Base-by-base conservation (phyloP, 345 rosid genomes). In the Citrus sp. region DNA sequence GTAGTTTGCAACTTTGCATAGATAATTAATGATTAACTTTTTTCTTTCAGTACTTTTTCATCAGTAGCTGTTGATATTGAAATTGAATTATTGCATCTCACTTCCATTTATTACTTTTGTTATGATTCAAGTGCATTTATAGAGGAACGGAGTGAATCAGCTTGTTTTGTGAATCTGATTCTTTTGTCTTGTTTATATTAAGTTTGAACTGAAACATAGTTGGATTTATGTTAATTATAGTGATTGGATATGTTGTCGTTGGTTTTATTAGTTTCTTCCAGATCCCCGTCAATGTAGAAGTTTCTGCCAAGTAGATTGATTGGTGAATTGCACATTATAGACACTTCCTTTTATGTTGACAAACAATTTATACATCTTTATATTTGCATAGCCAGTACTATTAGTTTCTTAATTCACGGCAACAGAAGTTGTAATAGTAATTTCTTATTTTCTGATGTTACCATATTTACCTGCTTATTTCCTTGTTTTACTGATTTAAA, bases 41-140 rank as follows among this genome's bases (percentile, higher is more conserved):
- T 75, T 40, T 74, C 38, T 2, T 5, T 40, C 13, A 9, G 46
- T 62, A 66, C 35, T 74, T 49, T 28, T 19, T 40, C 13, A 40
- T 40, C 13, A 40, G 13, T 40, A 40, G 46, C 13, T 9, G 13
- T 40, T 40, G 46, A 9, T 40, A 40, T 40, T 2, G 46, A 51
- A 34, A 73, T 37, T 58, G 13, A n/a, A 73, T 59, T 59, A 73
- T 35, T 35, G 32, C 22, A 24, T 73, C 13, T 58, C 63, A 24
- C 67, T 6, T 59, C 46, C 76, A 27, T 75, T 75, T 35, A 42
- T 46, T 75, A 66, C 55, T 75, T 70, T 28, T 19, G 34, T 25
- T 24, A 35, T 67, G 51, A 38, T 38, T 68, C 21, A n/a, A 46
- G 13, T 49, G 59, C 37, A 49, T 70, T 12, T 16, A 25, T 28